Base-by-base conservation (phyloP, 2,329 filamentous ascomycete genomes). In the Venturia asperata region DNA sequence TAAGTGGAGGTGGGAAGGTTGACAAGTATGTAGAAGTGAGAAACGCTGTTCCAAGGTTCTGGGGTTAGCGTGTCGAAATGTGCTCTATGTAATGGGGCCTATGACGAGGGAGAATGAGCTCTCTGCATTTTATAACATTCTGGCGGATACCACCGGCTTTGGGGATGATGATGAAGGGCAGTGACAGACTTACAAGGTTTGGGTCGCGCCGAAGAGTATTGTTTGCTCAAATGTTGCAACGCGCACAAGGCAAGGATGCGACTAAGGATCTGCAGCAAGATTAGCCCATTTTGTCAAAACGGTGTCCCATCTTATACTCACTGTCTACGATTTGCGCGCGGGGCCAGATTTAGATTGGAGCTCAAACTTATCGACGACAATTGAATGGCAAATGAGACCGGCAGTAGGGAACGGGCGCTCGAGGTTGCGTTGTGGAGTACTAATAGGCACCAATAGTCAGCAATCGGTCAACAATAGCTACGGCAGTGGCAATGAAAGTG, bases 211-310 rank as follows among this genome's bases (percentile, higher is more conserved):
- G 52, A 37, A 21, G 11, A 10, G 30, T n/a, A n/a, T 13, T 58
- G 27, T 58, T 58, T 58, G 27, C 52, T 58, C 27, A n/a, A 58
- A 58, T 27, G 52, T 58, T n/a, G 52, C 52, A 37, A 24, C 15
- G 52, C 27, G 21, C 52, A 37, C 52, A 37, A 58, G 11, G 17
- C 52, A 58, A 58, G 42, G 60, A 43, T 64, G n/a, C 34, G 49
- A 60, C 63, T 37, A 19, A 39, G 21, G 49, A 64, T 64, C 63
- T 64, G 63, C 63, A 62, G 37, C 27, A 30, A 64, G 63, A 64
- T 64, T 58, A 64, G 34, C 63, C 63, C 19, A 7, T 19, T 64
- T 30, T 15, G 49, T 42, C 43, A 24, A 37, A 56, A 42, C 64
- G 30, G 15, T 58, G 19, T 37, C 5, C 56, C 30, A 17, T 52